Percentiles rank a stretch among this genome's conserved stretches.
Conservation (phyloP, 2,329 filamentous ascomycete species). For the Ceratocystiopsis sp. region DNA sequence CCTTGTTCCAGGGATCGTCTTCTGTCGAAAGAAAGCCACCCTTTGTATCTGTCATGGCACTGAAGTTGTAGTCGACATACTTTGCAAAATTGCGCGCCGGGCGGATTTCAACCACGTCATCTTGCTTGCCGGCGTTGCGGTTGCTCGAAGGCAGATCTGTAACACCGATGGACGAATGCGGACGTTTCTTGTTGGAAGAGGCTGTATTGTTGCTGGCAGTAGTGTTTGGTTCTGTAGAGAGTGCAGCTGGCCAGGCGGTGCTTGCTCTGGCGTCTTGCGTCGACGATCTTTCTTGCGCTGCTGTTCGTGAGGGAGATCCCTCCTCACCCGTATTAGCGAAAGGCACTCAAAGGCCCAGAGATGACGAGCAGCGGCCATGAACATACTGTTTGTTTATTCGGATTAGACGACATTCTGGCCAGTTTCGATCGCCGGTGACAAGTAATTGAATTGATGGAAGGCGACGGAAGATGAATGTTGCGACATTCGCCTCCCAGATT, state of each 20-base stretch:
- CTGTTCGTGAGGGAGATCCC: too few species aligned
- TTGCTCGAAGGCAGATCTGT: conserved; percentile 36
- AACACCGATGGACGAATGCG: conserved; percentile 45
- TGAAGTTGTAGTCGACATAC: conserved; percentile 96
- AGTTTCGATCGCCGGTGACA: too few species aligned
- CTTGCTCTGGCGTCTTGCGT: not conserved
- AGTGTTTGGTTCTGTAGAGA: not conserved
- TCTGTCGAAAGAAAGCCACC: conserved; percentile 83
- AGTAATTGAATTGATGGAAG: too few species aligned
- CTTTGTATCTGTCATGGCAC: conserved; percentile 94
- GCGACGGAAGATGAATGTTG: too few species aligned
- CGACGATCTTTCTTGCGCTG: too few species aligned
- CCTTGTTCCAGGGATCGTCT: conserved; percentile 81
- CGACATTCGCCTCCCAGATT: too few species aligned
- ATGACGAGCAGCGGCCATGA: too few species aligned
- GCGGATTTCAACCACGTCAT: conserved; percentile 31
- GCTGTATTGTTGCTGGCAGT: too few species aligned
- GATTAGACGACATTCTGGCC: too few species aligned
- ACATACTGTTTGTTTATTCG: too few species aligned
- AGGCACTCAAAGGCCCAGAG: too few species aligned
- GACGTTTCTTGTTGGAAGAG: conserved; percentile 37
- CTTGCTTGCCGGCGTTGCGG: conserved; percentile 42
- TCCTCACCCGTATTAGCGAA: too few species aligned
- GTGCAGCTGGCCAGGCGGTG: not conserved
- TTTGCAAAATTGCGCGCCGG: conserved; percentile 80